Conservation (phyloP, 2,329 filamentous ascomycete species). For the Plenodomus tracheiphilus region DNA sequence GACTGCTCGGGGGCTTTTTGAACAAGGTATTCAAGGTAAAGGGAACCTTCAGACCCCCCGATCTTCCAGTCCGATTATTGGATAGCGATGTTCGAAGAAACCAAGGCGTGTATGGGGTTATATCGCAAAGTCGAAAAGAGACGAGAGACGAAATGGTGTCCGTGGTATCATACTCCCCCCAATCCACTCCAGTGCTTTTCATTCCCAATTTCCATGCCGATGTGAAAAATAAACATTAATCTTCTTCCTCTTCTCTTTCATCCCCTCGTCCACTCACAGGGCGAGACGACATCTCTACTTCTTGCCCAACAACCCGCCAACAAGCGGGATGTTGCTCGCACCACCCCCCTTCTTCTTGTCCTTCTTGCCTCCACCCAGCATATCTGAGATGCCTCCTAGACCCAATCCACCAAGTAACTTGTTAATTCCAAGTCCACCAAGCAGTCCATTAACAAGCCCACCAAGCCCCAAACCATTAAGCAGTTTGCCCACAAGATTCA, state of each 20-base stretch:
- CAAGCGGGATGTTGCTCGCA: constrained; percentile 48
- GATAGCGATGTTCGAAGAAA: too few species aligned
- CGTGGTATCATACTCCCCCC: not conserved
- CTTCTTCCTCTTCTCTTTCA: constrained; percentile 9
- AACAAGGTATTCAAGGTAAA: too few species aligned
- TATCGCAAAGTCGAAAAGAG: not conserved
- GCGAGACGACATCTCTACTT: constrained; percentile 23
- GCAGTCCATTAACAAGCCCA: constrained; percentile 75
- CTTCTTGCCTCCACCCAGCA: constrained; percentile 58
- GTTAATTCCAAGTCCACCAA: constrained; percentile 76
- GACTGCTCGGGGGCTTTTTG: too few species aligned
- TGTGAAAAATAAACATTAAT: constrained; percentile 12
- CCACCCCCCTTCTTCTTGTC: constrained; percentile 53
- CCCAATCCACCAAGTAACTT: constrained; percentile 76
- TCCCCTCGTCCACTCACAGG: not conserved
- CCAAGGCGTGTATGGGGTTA: not conserved
- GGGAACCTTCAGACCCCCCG: constrained; percentile 41
- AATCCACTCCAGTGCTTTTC: not conserved
- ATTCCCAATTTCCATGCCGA: not conserved
- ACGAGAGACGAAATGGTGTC: not conserved
- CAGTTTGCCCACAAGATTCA: constrained; percentile 80
- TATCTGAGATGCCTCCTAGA: constrained; percentile 55
- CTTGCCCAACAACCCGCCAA: constrained; percentile 53
- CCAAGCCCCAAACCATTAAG: constrained; percentile 82
- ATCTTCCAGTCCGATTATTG: constrained; percentile 22